phyloP scores from a whole-genome alignment of 1,139 yeast species.

The Yamadazyma dushanensis region DNA sequence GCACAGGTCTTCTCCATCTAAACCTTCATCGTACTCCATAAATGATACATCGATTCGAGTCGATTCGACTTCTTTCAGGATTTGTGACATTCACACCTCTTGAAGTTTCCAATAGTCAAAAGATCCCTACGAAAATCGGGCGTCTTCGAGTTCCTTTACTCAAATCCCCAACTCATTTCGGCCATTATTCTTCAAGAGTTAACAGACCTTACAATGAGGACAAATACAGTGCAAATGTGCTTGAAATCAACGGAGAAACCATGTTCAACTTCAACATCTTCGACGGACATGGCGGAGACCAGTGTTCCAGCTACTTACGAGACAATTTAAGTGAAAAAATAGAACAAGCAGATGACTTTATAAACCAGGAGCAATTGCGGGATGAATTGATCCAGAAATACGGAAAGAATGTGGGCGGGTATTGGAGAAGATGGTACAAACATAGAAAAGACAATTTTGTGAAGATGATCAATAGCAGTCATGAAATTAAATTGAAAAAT shows the following conservation, averaged over 20 bases:
- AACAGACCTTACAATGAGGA: constrained; percentile 84
- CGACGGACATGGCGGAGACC: constrained; percentile 93
- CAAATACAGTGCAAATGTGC: constrained; percentile 60
- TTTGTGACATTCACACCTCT: constrained; percentile 17
- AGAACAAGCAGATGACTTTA: constrained; percentile 38
- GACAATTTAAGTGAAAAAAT: constrained; percentile 55
- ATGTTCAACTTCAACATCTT: constrained; percentile 70
- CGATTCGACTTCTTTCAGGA: constrained; percentile 17
- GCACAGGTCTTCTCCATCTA: background rate
- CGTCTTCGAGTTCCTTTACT: constrained; percentile 51
- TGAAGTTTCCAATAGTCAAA: constrained; percentile 3
- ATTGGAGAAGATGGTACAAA: constrained; percentile 79
- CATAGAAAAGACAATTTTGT: constrained; percentile 47
- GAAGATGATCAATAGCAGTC: constrained; percentile 36
- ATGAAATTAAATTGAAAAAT: constrained; percentile 20
- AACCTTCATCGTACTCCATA: background rate
- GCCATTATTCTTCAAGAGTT: constrained; percentile 77
- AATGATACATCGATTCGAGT: too few species aligned
- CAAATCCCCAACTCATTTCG: constrained; percentile 75
- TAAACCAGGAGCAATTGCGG: constrained; percentile 26
- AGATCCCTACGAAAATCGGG: constrained; percentile 19
- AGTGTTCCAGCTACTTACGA: constrained; percentile 64
- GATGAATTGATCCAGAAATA: constrained; percentile 49
- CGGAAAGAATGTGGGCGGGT: constrained; percentile 70
- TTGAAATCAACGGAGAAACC: constrained; percentile 32